Evolutionary conservation across 1,284 basidiomycete species (phyloP), one percentile per base, ranked within the genome.

Genomic region (Abortiporus biennis): DNA sequence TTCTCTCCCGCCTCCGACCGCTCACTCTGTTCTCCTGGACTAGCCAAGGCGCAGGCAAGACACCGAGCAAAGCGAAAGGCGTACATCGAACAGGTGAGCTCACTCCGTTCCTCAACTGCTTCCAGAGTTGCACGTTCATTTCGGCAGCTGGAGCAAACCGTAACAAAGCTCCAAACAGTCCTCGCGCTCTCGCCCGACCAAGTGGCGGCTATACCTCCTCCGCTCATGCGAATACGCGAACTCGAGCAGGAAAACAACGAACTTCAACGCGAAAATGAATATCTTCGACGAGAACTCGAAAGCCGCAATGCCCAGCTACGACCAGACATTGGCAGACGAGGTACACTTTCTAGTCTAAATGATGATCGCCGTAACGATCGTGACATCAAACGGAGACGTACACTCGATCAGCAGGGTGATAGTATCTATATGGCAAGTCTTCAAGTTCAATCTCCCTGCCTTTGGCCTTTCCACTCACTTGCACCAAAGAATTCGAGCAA

Each of bases 61-160:
- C 90, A 93, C 70, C 79, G 90, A 44, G 91, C 90, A 59, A 93
- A 93, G 66, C 76, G 91, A 63, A 93, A 93, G 69, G 90, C 89
- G 9, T 92, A 93, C 67, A 88, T 93, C 56, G 89, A 92, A 55
- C 83, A 90, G 68, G 89, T 88, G 48, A 50, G 74, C 65, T 40
- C 29, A 41, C 44, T 43, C 27, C 37, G 13, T 44, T 35, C 37
- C 15, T 27, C 15, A 39, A 24, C 29, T 23, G 16, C 36, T 23
- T 24, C 22, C 35, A 17, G 22, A 38, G 20, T 40, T 25, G 9
- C 40, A 33, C 42, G 27, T 21, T 35, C 36, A 32, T 24, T 21
- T 40, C 15, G 27, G 6, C 55, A 89, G 86, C 72, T 89, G 48
- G 86, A 90, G 54, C 78, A 84, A 58, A 87, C 84, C 0, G 86